Conservation (phyloP, 345 rosid species). For the Sonneratia caseolaris region DNA sequence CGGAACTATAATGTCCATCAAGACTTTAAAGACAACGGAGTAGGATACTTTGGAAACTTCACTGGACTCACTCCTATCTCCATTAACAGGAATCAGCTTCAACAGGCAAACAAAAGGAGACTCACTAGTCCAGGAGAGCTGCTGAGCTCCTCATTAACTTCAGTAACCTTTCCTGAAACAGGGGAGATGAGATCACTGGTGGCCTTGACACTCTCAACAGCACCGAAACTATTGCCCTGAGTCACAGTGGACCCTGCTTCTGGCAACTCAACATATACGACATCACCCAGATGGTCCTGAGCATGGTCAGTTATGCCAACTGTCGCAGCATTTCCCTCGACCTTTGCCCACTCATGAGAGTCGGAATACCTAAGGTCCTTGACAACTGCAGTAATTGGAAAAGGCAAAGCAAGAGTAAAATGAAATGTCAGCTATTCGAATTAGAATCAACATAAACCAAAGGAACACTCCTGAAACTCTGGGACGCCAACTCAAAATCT, state of each 20-base stretch:
- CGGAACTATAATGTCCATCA: too few species aligned
- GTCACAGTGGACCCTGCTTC: conserved; percentile 54
- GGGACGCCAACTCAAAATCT: not conserved
- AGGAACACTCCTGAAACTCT: not conserved
- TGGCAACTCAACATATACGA: conserved; percentile 85
- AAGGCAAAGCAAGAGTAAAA: not conserved
- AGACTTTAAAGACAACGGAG: too few species aligned
- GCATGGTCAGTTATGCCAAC: conserved; percentile 97
- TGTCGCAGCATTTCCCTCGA: conserved; percentile 60
- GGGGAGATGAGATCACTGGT: conserved; percentile 92
- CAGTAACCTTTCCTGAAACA: conserved; percentile 72
- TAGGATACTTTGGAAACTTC: not conserved
- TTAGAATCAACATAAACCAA: not conserved
- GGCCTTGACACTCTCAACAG: conserved; percentile 98
- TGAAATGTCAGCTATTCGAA: not conserved
- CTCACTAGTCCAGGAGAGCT: conserved; percentile 75
- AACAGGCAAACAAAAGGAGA: not conserved
- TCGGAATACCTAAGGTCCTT: conserved; percentile 84
- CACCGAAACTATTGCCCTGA: conserved; percentile 80
- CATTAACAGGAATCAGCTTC: not conserved
- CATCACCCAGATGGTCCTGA: conserved; percentile 95
- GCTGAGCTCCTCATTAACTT: conserved; percentile 57
- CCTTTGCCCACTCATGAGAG: conserved; percentile 90
- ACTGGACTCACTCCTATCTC: not conserved
- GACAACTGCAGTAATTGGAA: conserved; percentile 36